phyloP scores from a whole-genome alignment of 345 rosid species.

The Arabidopsis arenosa region DNA sequence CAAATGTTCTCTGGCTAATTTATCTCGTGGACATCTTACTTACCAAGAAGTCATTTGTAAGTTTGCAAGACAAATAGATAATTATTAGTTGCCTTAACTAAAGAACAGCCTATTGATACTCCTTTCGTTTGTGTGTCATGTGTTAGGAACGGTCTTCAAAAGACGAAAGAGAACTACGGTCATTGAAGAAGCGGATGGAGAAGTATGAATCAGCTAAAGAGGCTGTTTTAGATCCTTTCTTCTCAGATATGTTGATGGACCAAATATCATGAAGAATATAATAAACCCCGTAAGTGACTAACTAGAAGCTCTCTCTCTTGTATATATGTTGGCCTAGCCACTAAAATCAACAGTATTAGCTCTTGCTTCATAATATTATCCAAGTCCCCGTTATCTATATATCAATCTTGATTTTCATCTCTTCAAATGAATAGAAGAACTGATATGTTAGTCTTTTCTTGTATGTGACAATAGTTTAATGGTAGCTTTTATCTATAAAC shows the following conservation, averaged over 20 bases:
- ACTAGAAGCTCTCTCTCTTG: slow-evolving; percentile 14
- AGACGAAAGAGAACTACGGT: slow-evolving; percentile 73
- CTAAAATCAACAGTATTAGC: slow-evolving; percentile 23
- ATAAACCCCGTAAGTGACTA: slow-evolving; percentile 18
- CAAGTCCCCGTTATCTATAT: neutral
- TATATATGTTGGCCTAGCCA: slow-evolving; percentile 19
- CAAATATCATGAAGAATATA: slow-evolving; percentile 27
- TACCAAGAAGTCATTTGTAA: slow-evolving; percentile 85
- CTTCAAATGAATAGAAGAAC: slow-evolving; percentile 25
- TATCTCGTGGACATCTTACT: slow-evolving; percentile 87
- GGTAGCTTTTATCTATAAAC: slow-evolving; percentile 26
- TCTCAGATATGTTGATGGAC: slow-evolving; percentile 58
- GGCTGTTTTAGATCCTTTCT: slow-evolving; percentile 76
- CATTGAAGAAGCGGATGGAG: slow-evolving; percentile 81
- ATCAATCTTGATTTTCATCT: slow-evolving; percentile 10
- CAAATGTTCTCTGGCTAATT: slow-evolving; percentile 87
- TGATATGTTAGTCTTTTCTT: neutral
- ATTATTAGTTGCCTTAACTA: slow-evolving; percentile 1
- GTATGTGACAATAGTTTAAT: slow-evolving; percentile 36
- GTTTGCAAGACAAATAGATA: slow-evolving; percentile 41
- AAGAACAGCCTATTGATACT: slow-evolving; percentile 8
- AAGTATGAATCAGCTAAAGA: slow-evolving; percentile 79
- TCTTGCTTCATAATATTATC: slow-evolving; percentile 12
- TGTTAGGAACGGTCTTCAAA: slow-evolving; percentile 70
- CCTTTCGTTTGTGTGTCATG: neutral